Evolutionary conservation across 148 eudicot species (phyloP), one percentile per base, ranked within the genome.

Genomic region (Bassia scoparia): DNA sequence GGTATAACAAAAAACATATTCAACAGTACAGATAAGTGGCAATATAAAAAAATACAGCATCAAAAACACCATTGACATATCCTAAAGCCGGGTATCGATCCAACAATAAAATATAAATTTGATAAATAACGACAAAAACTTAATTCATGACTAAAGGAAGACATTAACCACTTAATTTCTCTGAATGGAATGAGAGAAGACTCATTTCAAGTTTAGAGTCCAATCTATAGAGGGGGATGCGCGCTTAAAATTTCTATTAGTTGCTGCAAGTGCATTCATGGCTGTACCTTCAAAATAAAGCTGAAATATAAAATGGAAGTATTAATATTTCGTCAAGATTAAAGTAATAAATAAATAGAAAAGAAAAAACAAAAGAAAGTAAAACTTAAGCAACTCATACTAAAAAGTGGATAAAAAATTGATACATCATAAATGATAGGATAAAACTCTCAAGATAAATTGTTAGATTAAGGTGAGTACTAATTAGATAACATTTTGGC

Each of bases 231-330:
- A 85, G 75, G 88, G 84, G 77, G 97, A 76, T 26, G 99, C 99
- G 18, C 80, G 87, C 87, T 80, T 89, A 92, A 95, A n/a, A 69
- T 95, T 95, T 74, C 99, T 79, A 83, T 92, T 95, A 65, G 99
- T 95, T 64, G 99, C 99, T 46, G n/a, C 96, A 68, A 96, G 89
- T 31, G 99, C 99, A 67, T 96, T 96, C 99, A 96, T 96, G n/a
- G 48, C 80, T 83, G 43, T 29, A 46, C 56, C 67, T 37, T 65
- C 67, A 26, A 65, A 44, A 50, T 26, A 68, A n/a, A 59, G 67
- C 78, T 68, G 68, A 41, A 23, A 63, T 50, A 59, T 56, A 54
- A 60, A 4, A 48, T n/a, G 43, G 65, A 6, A 37, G 15, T 20
- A 34, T 15, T 29, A 70, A 29, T 41, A 62, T 53, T 59, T 58